phyloP scores from a whole-genome alignment of 1,284 basidiomycete species.

The Rhizoctonia solani region DNA sequence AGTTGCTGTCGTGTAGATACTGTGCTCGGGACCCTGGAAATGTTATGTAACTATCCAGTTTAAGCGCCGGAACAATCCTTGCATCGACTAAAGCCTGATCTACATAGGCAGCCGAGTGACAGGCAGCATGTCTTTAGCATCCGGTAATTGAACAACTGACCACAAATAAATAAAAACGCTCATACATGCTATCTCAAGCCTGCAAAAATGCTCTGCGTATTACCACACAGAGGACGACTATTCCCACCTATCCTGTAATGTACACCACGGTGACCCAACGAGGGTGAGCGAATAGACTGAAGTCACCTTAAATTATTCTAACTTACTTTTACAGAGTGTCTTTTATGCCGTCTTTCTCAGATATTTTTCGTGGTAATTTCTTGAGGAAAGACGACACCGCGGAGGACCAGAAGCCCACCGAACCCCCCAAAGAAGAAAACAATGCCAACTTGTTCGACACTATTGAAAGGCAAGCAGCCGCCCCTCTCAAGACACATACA shows the following conservation, averaged over 20 bases:
- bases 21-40: not conserved
- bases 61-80: not conserved
- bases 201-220: not conserved
- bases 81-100: not conserved
- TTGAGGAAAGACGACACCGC: constrained; percentile 54
- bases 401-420: constrained; percentile 58
- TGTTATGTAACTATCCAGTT: not conserved
- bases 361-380: constrained; percentile 57
- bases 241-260: not conserved
- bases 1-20: constrained; percentile 18
- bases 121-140: too few relatives aligned
- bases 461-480: constrained; percentile 37
- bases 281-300: not conserved
- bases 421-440: constrained; percentile 57
- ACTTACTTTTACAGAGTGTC: not conserved
- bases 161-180: too few relatives aligned
- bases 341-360: constrained; percentile 14
- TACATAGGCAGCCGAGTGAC: not conserved
- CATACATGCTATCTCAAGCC: not conserved
- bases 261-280: not conserved
- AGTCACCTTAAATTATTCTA: not conserved
- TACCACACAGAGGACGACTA: not conserved
- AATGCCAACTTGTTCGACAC: constrained; percentile 61
- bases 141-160: too few relatives aligned
- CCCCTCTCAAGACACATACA: constrained; percentile 33